Conservation (phyloP, 805 yeast species). For the Saccharomycopsis sp. region DNA sequence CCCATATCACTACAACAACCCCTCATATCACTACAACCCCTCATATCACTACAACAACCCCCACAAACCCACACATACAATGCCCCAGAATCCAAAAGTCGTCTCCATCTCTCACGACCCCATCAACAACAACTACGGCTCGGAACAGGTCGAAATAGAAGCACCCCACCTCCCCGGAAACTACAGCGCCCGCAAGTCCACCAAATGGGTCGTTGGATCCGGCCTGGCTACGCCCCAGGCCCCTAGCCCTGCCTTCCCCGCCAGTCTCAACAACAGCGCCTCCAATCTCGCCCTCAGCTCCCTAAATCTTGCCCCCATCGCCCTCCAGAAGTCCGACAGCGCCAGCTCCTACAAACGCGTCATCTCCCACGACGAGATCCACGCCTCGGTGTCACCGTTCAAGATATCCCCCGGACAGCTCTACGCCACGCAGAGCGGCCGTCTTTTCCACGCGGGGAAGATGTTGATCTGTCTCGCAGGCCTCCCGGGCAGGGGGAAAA, state of each 20-base stretch:
- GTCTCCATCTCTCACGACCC: constrained; percentile 2
- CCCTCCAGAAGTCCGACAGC: not conserved
- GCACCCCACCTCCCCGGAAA: constrained; percentile 43
- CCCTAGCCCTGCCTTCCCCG: constrained; percentile 6
- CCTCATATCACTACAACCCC: too few relatives aligned
- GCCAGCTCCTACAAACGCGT: not conserved
- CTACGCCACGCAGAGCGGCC: constrained; percentile 87
- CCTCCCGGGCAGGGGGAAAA: constrained; percentile 92
- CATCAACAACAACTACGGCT: constrained; percentile 9
- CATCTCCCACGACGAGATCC: constrained; percentile 51
- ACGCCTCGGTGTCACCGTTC: constrained; percentile 49
- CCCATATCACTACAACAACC: too few relatives aligned
- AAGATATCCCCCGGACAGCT: constrained; percentile 87
- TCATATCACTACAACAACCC: too few relatives aligned
- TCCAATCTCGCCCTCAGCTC: constrained; percentile 14
- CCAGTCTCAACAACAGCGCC: constrained; percentile 17
- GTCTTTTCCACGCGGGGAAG: constrained; percentile 92
- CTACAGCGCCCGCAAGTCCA: constrained; percentile 48
- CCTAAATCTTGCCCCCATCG: constrained; percentile 5
- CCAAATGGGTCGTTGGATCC: constrained; percentile 42
- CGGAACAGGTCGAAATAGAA: constrained; percentile 29
- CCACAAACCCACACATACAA: too few relatives aligned
- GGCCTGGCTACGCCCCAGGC: too few relatives aligned
- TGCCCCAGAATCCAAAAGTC: not conserved
- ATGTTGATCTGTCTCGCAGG: constrained; percentile 86